These are phyloP conservation scores for Byssothecium circinans DNA, from an alignment of 2,329 filamentous ascomycete genomes.

Conservation along the genomic window DNA sequence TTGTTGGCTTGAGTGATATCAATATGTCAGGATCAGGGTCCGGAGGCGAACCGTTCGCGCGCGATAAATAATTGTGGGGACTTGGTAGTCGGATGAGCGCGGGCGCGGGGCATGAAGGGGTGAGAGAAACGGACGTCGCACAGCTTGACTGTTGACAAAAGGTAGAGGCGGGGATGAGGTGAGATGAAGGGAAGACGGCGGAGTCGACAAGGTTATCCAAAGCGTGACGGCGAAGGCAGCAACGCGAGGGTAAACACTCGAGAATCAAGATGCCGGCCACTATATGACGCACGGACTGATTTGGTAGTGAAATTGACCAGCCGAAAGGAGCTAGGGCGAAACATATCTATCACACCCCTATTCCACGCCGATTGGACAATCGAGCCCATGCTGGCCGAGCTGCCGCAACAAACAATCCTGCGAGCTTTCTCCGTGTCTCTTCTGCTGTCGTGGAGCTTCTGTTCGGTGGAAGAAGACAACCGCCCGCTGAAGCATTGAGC, in stretches of 20 bases:
- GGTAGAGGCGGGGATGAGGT: background rate
- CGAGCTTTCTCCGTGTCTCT: background rate
- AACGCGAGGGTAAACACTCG: conserved; percentile 14
- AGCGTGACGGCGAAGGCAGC: conserved; percentile 10
- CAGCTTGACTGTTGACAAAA: background rate
- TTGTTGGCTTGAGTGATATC: no score
- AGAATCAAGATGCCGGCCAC: no score
- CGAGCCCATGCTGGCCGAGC: background rate
- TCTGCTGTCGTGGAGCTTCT: background rate
- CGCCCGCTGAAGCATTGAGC: background rate
- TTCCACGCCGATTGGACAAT: conserved; percentile 1
- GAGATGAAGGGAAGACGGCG: background rate
- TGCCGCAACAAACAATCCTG: background rate
- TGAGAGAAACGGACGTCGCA: no score
- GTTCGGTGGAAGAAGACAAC: background rate
- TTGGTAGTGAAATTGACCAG: conserved; percentile 10
- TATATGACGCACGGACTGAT: background rate
- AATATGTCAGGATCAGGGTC: conserved; percentile 7
- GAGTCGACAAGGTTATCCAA: no score
- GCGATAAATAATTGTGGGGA: no score
- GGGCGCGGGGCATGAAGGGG: conserved; percentile 3
- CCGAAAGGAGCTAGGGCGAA: conserved; percentile 1
- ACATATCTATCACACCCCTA: conserved; percentile 4
- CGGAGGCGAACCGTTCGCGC: background rate
- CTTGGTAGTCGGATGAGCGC: background rate